Base-by-base conservation (phyloP, 805 yeast genomes). In the Suhomyces faveliae region DNA sequence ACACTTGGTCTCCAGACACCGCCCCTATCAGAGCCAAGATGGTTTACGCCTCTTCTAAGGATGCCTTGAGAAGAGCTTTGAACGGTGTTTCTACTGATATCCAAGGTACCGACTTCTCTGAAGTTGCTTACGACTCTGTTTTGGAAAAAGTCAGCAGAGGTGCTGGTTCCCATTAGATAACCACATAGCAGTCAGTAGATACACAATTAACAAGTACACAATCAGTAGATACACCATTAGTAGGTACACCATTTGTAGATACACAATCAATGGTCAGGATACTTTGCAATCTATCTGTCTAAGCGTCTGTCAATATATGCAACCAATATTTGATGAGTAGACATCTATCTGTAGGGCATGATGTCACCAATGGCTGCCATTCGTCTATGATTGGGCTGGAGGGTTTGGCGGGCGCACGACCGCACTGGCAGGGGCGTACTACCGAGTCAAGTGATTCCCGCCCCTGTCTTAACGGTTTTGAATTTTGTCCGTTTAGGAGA, bases 1-100 rank as follows among this genome's bases (percentile, higher is more conserved):
- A 66, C 77, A 87, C 94, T 58, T 94, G 99, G 99, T 84, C 97
- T 53, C 99, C 99, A 63, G 99, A 94, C 68, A 89, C 96, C 53
- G 97, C 98, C 47, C 89, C 94, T 53, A 84, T 94, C 63, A 87
- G 95, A 78, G 71, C 90, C 61, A 94, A 94, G 87, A 94, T 94
- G 99, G 87, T 92, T 54, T 92, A 91, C 77, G 98, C 99, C 42
- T 83, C 97, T n/a, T 91, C 98, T 51, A 90, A 90, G 76, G 98
- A 91, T 63, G 96, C 97, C 43, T 81, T 94, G 66, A 92, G 98
- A 80, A 89, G 96, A 76, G 92, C 99, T 48, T 79, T 94, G 66
- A 92, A 88, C 70, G 99, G 99, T 72, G 84, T 94, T 58, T 77
- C 97, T 49, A 71, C 96, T 59, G 99, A 94, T 66, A 79, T 94